phyloP scores from a whole-genome alignment of 73 alveolate species.

The Tetrahymena borealis region DNA sequence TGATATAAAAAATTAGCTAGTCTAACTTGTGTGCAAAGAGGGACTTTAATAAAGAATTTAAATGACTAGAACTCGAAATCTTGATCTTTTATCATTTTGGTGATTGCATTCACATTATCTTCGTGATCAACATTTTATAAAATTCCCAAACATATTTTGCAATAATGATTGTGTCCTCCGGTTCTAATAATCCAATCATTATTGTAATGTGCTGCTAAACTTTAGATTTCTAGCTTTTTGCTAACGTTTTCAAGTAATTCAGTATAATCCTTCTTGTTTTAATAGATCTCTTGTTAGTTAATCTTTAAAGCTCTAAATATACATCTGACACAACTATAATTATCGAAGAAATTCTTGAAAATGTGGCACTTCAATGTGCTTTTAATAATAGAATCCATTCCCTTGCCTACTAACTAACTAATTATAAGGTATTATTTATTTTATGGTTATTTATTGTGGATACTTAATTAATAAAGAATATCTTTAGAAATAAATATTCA shows the following conservation, averaged over 20 bases:
- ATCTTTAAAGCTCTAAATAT: conserved; percentile 30
- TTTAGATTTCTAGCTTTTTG: conserved; percentile 12
- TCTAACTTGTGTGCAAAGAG: conserved; percentile 7
- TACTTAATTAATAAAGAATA: background rate
- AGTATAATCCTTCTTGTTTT: background rate
- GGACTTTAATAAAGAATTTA: conserved; percentile 34
- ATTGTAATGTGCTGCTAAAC: conserved; percentile 1
- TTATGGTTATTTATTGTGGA: background rate
- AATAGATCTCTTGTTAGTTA: background rate
- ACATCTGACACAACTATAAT: conserved; percentile 37
- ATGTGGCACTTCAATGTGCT: background rate
- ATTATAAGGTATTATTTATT: background rate
- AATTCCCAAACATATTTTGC: conserved; percentile 33
- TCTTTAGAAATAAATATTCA: background rate
- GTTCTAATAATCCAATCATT: conserved; percentile 23
- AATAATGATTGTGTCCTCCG: conserved; percentile 11
- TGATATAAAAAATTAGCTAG: background rate
- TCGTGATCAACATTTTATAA: conserved; percentile 22
- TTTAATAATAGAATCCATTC: background rate
- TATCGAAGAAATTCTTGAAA: conserved; percentile 5
- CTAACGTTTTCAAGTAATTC: conserved; percentile 20
- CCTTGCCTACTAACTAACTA: too few relatives aligned
- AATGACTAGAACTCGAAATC: conserved; percentile 25
- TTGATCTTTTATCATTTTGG: background rate
- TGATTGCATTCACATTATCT: background rate